Evolutionary conservation across 2,329 filamentous ascomycete genomes (phyloP).

Genomic region (Fusarium sp.): DNA sequence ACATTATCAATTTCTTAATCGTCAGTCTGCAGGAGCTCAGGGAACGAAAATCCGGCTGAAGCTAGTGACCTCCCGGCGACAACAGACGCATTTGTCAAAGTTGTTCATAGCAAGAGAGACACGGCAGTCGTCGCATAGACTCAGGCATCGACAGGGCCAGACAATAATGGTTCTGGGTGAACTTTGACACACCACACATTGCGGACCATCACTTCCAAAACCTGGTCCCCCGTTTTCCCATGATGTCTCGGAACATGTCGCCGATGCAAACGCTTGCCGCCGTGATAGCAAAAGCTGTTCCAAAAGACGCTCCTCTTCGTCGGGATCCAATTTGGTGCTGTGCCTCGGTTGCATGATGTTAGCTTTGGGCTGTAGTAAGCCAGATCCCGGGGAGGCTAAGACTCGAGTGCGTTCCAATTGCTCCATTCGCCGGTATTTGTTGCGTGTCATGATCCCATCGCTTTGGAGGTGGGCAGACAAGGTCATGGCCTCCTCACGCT

Average conservation of each 20-base stretch:
- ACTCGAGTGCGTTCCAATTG: constrained; percentile 76
- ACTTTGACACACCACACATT: constrained; percentile 93
- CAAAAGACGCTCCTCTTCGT: constrained; percentile 69
- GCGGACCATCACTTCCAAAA: constrained; percentile 76
- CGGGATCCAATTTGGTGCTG: constrained; percentile 57
- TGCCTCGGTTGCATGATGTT: constrained; percentile 25
- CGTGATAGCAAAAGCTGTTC: constrained; percentile 68
- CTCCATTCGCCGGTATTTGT: constrained; percentile 74
- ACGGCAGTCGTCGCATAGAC: constrained; percentile 93
- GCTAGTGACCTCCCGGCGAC: constrained; percentile 84
- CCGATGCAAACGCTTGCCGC: constrained; percentile 45
- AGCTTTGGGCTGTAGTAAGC: constrained; percentile 23
- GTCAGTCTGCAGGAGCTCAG: not conserved
- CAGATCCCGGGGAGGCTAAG: constrained; percentile 47
- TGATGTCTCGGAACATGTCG: constrained; percentile 44
- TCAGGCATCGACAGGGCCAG: constrained; percentile 96
- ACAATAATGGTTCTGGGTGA: constrained; percentile 88
- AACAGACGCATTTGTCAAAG: constrained; percentile 96
- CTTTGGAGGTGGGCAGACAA: constrained; percentile 82
- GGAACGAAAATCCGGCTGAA: constrained; percentile 94
- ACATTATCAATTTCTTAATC: not conserved
- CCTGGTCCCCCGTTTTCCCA: constrained; percentile 79
- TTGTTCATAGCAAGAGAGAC: constrained; percentile 96
- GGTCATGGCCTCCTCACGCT: constrained; percentile 81
- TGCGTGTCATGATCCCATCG: constrained; percentile 80